A percentile compares a stretch with the other conserved stretches of the same genome.
phyloP scores from a whole-genome alignment of 2,329 filamentous ascomycete genomes.

The Canariomyces notabilis region DNA sequence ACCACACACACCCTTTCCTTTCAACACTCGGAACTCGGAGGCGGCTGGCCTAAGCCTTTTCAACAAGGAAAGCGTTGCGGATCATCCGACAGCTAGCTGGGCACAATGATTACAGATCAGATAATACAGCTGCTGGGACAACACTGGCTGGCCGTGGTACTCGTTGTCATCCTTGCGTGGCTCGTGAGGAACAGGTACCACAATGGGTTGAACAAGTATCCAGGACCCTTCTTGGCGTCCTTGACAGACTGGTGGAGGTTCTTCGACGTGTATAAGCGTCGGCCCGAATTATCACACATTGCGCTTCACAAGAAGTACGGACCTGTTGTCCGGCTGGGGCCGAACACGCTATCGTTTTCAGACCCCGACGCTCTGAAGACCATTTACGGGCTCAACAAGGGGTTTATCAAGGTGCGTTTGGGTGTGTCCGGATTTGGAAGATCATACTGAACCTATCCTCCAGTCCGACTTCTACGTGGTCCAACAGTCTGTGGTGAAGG shows the following conservation, averaged over 20 bases:
- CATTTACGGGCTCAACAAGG: conserved; percentile 80
- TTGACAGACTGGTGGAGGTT: conserved; percentile 71
- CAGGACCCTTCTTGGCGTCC: conserved; percentile 64
- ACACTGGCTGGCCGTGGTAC: conserved; percentile 40
- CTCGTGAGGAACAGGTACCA: conserved; percentile 46
- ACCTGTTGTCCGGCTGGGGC: conserved; percentile 68
- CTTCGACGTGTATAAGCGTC: conserved; percentile 58
- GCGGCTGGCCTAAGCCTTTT: conserved; percentile 13
- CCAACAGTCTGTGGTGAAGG: conserved; percentile 67
- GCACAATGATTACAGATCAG: conserved; percentile 30
- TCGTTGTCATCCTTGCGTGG: conserved; percentile 35
- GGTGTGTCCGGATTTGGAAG: not conserved
- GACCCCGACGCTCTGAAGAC: conserved; percentile 67
- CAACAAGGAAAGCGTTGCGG: conserved; percentile 16
- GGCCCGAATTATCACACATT: conserved; percentile 64
- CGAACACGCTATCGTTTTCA: conserved; percentile 68
- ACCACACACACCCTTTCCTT: conserved; percentile 7
- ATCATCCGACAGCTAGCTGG: conserved; percentile 11
- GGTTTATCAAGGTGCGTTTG: conserved; percentile 62
- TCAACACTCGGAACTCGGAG: conserved; percentile 11
- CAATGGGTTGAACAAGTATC: conserved; percentile 63
- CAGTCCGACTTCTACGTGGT: conserved; percentile 78
- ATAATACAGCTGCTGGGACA: conserved; percentile 33
- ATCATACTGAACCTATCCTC: not conserved
- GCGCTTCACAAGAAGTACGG: conserved; percentile 66